These are phyloP conservation scores for Wilhelminamyces savonicus DNA, from an alignment of 805 yeast genomes.

Conservation along the genomic window DNA sequence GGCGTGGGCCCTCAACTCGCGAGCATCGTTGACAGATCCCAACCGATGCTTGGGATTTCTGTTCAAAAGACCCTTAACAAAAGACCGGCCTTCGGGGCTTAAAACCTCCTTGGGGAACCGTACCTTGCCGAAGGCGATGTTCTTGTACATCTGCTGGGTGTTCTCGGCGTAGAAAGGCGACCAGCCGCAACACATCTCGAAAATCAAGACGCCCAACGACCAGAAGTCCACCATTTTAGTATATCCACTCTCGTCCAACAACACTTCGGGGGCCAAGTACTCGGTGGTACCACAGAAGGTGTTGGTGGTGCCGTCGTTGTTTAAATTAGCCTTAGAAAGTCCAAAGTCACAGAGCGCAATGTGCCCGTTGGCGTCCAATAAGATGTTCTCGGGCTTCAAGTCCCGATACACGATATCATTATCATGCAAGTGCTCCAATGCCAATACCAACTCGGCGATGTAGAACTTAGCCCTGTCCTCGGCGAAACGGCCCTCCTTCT, in stretches of 20 bases:
- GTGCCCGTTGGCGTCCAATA: conserved; percentile 95
- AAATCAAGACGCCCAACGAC: conserved; percentile 94
- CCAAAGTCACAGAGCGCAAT: conserved; percentile 98
- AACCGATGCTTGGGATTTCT: conserved; percentile 94
- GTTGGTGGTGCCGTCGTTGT: conserved; percentile 84
- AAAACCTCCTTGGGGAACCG: conserved; percentile 94
- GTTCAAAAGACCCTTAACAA: conserved; percentile 90
- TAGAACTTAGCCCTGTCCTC: conserved; percentile 95
- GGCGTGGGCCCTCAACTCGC: conserved; percentile 87
- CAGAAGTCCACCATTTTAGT: conserved; percentile 99
- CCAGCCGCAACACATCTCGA: conserved; percentile 99
- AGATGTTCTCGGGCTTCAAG: conserved; percentile 92
- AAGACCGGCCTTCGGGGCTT: conserved; percentile 87
- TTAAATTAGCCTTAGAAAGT: conserved; percentile 84
- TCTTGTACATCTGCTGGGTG: conserved; percentile 98
- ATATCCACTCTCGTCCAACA: conserved; percentile 92
- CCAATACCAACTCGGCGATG: conserved; percentile 91
- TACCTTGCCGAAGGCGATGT: conserved; percentile 97
- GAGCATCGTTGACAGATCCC: conserved; percentile 87
- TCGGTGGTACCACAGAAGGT: conserved; percentile 99
- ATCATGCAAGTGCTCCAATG: conserved; percentile 91
- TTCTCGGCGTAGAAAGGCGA: conserved; percentile 97
- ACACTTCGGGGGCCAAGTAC: conserved; percentile 93
- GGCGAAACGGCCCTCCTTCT: conserved; percentile 88
- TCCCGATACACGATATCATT: conserved; percentile 96